Evolutionary conservation across 2,329 filamentous ascomycete genomes (phyloP), one percentile per base, ranked within the genome.

Genomic region (Lachnellula suecica): DNA sequence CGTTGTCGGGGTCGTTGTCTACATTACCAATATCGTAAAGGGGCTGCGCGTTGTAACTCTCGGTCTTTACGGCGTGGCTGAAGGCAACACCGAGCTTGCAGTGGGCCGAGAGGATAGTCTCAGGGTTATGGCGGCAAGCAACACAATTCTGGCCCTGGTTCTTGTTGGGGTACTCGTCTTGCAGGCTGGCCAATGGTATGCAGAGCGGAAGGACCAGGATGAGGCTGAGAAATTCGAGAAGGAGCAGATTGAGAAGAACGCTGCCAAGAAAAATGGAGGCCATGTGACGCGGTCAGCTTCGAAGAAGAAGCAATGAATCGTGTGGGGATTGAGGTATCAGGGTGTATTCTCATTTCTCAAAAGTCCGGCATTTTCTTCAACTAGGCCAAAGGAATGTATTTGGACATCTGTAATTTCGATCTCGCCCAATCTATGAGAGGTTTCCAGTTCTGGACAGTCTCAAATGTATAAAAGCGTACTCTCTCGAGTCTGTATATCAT

Each of bases 141-240:
- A 99, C 73, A 97, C 94, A 3, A 99, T 99, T 68, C 74, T 97
- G 52, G 94, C 93, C 31, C 80, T 99, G 41, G 91, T 99, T 25
- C 74, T 99, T 48, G 86, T 97, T 3, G 94, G 94, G 4, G 89
- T 99, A 9, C 70, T 99, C 59, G 89, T 97, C 29, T 74, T 99
- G 66, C 94, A 99, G 82, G 91, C 91, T 19, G 94, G 94, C 10
- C 91, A 97, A 79, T 97, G 93, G 94, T 99, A 99, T 74, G 94
- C 94, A 23, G 92, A 97, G 80, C 82, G 89, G 68, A 95, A 95
- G 75, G 92, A 97, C 72, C 79, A 80, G 66, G 88, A 92, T 69
- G 92, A 97, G 71, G 78, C 81, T 51, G 83, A 82, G 66, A 81
- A 83, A 68, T 78, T 87, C 58, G 81, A 85, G 61, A 72, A 77